Evolutionary conservation across 169 alveolate species (phyloP).

Genomic region (Cryptosporidium xiaoi): DNA sequence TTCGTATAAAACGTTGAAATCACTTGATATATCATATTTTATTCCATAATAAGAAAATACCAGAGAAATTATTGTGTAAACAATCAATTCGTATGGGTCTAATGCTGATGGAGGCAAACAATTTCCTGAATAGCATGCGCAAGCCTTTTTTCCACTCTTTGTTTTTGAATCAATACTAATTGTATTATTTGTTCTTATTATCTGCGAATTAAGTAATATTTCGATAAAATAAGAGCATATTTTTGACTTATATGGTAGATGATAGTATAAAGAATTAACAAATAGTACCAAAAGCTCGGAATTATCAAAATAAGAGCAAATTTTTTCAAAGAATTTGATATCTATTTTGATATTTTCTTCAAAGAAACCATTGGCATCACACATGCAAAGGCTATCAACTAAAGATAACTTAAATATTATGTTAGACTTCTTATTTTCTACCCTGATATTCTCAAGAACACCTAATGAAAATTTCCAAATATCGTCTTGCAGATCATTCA

Average conservation of each 20-base stretch:
- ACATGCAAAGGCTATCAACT: conserved; percentile 8
- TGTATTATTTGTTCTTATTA: background rate
- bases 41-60: conserved; percentile 32
- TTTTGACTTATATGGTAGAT: conserved; percentile 17
- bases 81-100: conserved; percentile 2
- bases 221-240: conserved; percentile 10
- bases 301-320: conserved; percentile 6
- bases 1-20: conserved; percentile 23
- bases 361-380: conserved; percentile 22
- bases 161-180: background rate
- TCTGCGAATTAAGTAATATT: conserved; percentile 13
- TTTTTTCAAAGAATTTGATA: conserved; percentile 15
- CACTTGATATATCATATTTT: conserved; percentile 4
- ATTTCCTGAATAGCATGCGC: background rate
- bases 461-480: conserved; percentile 34
- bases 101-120: background rate
- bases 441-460: conserved; percentile 5
- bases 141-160: background rate
- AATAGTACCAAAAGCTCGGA: conserved; percentile 3
- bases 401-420: conserved; percentile 4
- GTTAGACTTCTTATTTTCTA: background rate
- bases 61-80: conserved; percentile 17
- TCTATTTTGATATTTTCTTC: background rate
- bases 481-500: background rate
- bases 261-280: conserved; percentile 4